Base-by-base conservation (phyloP, 2,329 filamentous ascomycete genomes). In the Xylaria sp. region DNA sequence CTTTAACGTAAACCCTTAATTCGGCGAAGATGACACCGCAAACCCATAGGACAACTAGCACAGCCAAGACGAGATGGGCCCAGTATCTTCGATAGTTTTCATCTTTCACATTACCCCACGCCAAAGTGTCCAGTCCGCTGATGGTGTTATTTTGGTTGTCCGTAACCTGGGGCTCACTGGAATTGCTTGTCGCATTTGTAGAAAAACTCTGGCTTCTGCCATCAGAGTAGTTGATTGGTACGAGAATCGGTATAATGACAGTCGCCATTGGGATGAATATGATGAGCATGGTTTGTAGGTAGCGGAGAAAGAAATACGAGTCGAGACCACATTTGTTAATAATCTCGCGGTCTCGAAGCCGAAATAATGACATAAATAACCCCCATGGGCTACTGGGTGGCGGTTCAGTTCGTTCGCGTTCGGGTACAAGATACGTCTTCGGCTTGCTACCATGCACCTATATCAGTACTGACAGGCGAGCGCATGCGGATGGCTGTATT, bases 311-410 rank as follows among this genome's bases (percentile, higher is more conserved):
- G 80, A 98, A 97, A 78, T 97, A 99, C 71, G 94, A 93, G 74
- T 99, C 95, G 9, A 99, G 85, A 17, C 95, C 95, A 69, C 94
- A 97, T 76, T 97, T 96, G 54, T 94, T 90, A 70, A 99, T 96
- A 68, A 99, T 87, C 69, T 96, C 92, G 11, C 91, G 83, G 64
- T 91, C 85, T 81, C 87, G 75, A 79, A 91, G 79, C 79, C 88
- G 75, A 79, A 91, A 82, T 82, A 96, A 66, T 80, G 80, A 74
- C 76, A 84, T 73, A 68, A 86, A 66, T 60, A 88, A 75, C 13
- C 79, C 79, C 74, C 83, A 80, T 37, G 83, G 78, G 47, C 76
- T 83, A 54, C 75, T 78, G 0, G 90, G 90, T 1, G 92, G 91
- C 1, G 90, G 80, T n/a, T 89, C 84, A 8, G 91, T 93, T 68